These are phyloP conservation scores for Brassica juncea DNA, from an alignment of 345 rosid species.

Conservation along the genomic window DNA sequence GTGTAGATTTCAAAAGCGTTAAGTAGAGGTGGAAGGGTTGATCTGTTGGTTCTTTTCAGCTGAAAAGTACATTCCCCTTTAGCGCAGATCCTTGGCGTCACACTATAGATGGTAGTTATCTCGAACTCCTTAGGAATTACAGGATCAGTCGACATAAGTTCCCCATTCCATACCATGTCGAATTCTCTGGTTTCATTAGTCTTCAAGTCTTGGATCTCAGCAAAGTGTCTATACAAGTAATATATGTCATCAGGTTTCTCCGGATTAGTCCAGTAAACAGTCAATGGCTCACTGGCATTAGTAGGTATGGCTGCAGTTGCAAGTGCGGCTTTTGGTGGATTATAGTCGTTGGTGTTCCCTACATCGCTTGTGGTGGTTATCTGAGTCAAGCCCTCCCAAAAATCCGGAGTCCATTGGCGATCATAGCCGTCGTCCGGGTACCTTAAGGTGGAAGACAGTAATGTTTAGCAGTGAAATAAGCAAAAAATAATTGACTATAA, in stretches of 20 bases:
- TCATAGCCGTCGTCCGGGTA: constrained; percentile 43
- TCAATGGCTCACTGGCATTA: constrained; percentile 22
- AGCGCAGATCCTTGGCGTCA: background rate
- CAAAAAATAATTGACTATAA: background rate
- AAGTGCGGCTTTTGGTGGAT: background rate
- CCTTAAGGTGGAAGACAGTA: constrained; percentile 30
- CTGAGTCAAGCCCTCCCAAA: background rate
- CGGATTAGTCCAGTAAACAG: background rate
- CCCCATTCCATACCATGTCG: constrained; percentile 2
- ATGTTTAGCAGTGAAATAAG: constrained; percentile 5
- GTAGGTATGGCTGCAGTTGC: constrained; percentile 25
- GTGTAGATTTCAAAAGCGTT: constrained; percentile 25
- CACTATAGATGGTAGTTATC: background rate
- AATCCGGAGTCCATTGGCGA: constrained; percentile 20
- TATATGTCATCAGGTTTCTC: background rate
- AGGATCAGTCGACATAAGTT: background rate
- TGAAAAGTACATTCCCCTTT: constrained; percentile 9
- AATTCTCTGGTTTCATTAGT: background rate
- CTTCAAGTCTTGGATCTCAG: constrained; percentile 7
- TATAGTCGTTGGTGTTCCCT: background rate
- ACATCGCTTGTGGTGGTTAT: constrained; percentile 12
- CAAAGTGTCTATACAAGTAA: constrained; percentile 13
- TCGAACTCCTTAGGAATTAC: background rate
- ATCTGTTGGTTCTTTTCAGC: constrained; percentile 28
- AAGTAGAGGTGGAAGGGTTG: constrained; percentile 39